Percentiles rank a stretch among this genome's conserved stretches.
Evolutionary conservation across 2,329 filamentous ascomycete genomes (phyloP).

Genomic region (Trichoderma sp.): DNA sequence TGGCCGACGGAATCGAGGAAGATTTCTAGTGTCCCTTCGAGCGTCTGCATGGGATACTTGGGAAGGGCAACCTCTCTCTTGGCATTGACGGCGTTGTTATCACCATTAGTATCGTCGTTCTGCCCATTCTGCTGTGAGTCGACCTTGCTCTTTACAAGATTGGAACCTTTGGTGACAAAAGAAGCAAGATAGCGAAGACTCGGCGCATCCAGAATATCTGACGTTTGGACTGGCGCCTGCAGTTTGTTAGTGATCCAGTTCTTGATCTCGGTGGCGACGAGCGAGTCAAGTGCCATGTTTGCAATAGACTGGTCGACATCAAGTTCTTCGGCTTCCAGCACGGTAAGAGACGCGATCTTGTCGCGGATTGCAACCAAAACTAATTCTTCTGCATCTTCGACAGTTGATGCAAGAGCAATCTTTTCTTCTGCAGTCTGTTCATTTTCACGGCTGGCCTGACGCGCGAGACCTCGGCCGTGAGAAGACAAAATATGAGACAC

Average conservation of each 20-base stretch:
- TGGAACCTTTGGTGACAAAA: slow-evolving; percentile 1
- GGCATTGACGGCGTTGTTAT: not conserved
- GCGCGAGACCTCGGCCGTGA: not conserved
- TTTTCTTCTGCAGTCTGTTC: not conserved
- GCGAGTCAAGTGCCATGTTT: slow-evolving; percentile 28
- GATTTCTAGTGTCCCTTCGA: not conserved
- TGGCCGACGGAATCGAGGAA: not conserved
- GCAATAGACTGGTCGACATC: not conserved
- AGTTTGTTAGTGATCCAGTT: slow-evolving; percentile 31
- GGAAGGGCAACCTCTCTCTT: not conserved
- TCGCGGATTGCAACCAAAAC: not conserved
- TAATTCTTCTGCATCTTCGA: not conserved
- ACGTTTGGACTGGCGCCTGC: slow-evolving; percentile 20
- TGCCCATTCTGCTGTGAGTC: not conserved
- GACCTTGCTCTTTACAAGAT: not conserved
- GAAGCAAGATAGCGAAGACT: not conserved
- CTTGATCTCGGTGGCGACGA: slow-evolving; percentile 33
- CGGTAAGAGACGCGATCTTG: slow-evolving; percentile 5
- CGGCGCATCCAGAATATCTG: not conserved
- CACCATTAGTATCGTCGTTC: not conserved
- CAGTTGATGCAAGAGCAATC: not conserved
- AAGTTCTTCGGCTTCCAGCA: not conserved
- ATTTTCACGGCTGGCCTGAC: not conserved
- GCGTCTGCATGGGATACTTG: slow-evolving; percentile 7
- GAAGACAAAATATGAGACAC: not conserved